Conservation (phyloP, 2,329 filamentous ascomycete species). For the Colletotrichum lini region DNA sequence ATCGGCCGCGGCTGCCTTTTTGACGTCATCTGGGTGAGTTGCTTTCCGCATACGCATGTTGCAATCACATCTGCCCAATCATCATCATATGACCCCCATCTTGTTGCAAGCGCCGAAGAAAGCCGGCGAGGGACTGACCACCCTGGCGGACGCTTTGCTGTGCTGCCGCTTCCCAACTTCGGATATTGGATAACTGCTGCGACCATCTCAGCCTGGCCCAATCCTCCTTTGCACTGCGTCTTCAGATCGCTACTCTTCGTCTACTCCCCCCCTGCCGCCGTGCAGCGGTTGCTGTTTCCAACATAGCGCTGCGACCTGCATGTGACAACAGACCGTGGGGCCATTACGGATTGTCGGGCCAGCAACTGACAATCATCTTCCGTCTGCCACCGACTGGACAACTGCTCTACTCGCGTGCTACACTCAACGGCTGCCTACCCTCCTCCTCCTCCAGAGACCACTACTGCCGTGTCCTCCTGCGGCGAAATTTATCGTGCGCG, state of each 20-base stretch:
- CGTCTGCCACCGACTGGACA: conserved; percentile 6
- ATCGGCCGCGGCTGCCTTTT: conserved; percentile 17
- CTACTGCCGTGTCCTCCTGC: conserved; percentile 11
- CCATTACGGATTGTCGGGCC: not conserved
- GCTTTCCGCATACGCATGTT: conserved; percentile 4
- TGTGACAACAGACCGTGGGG: conserved; percentile 5
- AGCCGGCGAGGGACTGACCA: conserved; percentile 29
- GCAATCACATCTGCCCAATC: conserved; percentile 30
- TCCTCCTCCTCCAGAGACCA: conserved; percentile 25
- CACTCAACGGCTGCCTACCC: conserved; percentile 8
- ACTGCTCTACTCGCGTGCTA: not conserved
- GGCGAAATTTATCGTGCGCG: conserved; percentile 21
- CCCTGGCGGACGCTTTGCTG: conserved; percentile 2
- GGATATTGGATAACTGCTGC: conserved; percentile 21
- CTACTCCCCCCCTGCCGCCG: conserved; percentile 14
- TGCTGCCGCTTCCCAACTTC: conserved; percentile 1
- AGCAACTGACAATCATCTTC: not conserved
- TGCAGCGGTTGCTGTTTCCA: conserved; percentile 35
- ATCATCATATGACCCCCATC: conserved; percentile 6
- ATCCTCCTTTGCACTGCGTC: conserved; percentile 4
- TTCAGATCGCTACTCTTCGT: conserved; percentile 18
- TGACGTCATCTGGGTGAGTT: conserved; percentile 42
- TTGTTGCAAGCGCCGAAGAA: conserved; percentile 21
- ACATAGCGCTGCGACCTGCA: conserved; percentile 2
- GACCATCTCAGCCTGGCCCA: conserved; percentile 1